Percentiles rank a stretch among this genome's conserved stretches.
phyloP scores from a whole-genome alignment of 805 yeast genomes.

The Monosporozyma solicola region DNA sequence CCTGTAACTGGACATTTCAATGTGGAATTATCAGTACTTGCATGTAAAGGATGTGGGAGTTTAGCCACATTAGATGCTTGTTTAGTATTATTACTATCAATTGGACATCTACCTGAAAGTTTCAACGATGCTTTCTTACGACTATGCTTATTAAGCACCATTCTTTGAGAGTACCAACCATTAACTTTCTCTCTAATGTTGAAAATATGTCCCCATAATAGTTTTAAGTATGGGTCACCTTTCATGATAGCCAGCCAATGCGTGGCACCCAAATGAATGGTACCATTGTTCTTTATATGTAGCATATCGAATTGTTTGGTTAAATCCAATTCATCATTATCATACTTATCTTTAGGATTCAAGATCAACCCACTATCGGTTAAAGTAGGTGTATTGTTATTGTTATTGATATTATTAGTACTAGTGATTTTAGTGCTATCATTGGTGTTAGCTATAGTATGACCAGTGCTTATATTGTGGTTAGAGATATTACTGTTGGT shows the following conservation, averaged over 20 bases:
- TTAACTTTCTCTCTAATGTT: conserved; percentile 32
- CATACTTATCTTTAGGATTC: conserved; percentile 13
- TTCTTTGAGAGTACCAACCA: conserved; percentile 27
- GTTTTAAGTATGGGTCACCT: conserved; percentile 48
- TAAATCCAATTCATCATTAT: conserved; percentile 30
- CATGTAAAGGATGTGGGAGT: conserved; percentile 7
- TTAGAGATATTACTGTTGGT: background rate
- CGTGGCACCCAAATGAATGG: conserved; percentile 41
- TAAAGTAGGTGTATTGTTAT: background rate
- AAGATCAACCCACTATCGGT: background rate
- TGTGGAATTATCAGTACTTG: background rate
- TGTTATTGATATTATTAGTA: background rate
- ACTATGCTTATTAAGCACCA: conserved; percentile 5
- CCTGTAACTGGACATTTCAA: conserved; percentile 23
- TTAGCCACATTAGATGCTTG: background rate
- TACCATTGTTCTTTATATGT: conserved; percentile 35
- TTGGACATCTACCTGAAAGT: conserved; percentile 2
- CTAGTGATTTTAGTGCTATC: background rate
- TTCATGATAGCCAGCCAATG: conserved; percentile 53
- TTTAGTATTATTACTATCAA: background rate
- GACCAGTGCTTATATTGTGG: background rate
- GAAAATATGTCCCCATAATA: conserved; percentile 44
- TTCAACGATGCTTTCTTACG: background rate
- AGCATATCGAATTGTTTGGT: conserved; percentile 38
- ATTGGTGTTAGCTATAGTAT: background rate